Evolutionary conservation across 2,329 filamentous ascomycete genomes (phyloP).

Genomic region (Mollisia scopiformis): DNA sequence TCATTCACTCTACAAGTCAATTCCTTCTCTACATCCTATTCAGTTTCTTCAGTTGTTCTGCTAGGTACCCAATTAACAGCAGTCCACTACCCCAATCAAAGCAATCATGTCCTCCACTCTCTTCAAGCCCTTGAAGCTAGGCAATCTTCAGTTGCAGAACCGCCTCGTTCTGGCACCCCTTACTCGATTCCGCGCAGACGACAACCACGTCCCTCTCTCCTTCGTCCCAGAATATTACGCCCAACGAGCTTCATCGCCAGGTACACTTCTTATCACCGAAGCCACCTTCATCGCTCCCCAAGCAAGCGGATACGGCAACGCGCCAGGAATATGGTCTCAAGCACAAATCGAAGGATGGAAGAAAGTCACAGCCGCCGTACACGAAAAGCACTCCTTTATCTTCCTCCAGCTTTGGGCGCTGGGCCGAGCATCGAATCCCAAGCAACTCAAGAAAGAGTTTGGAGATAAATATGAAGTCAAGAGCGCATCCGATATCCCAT

Average conservation of each 20-base stretch:
- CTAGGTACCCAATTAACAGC: not conserved
- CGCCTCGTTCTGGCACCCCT: conserved; percentile 59
- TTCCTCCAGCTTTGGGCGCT: conserved; percentile 64
- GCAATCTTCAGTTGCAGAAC: conserved; percentile 43
- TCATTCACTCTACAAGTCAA: not conserved
- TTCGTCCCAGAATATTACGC: conserved; percentile 54
- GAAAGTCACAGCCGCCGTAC: conserved; percentile 59
- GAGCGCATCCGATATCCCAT: conserved; percentile 27
- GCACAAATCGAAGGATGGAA: conserved; percentile 60
- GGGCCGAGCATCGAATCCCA: conserved; percentile 46
- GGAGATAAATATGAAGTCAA: conserved; percentile 24
- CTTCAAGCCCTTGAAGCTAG: conserved; percentile 47
- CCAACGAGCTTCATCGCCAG: conserved; percentile 51
- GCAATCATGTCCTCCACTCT: conserved; percentile 34
- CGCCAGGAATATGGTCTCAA: conserved; percentile 57
- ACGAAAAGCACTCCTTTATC: conserved; percentile 59
- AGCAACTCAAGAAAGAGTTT: conserved; percentile 26
- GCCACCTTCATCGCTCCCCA: conserved; percentile 50
- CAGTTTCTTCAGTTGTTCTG: not conserved
- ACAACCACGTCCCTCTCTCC: conserved; percentile 48
- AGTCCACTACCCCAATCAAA: not conserved
- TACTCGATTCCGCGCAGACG: conserved; percentile 54
- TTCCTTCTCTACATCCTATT: not conserved
- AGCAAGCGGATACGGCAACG: conserved; percentile 51
- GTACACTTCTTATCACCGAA: conserved; percentile 60